Conservation (phyloP, 768 basidiomycete species). For the Lactarius vividus region DNA sequence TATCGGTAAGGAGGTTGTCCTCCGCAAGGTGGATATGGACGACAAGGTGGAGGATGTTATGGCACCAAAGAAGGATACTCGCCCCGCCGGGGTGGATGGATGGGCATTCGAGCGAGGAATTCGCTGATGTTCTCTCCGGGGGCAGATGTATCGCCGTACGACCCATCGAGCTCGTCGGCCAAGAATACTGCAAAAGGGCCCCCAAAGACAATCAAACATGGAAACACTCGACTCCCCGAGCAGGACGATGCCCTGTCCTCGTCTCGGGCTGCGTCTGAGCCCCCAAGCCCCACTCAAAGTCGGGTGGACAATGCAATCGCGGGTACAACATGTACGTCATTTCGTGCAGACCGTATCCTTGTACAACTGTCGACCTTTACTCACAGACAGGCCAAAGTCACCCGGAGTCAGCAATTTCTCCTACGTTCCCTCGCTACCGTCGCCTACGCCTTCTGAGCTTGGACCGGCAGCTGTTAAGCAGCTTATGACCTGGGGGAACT, state of each 20-base stretch:
- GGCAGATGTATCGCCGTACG: conserved; percentile 80
- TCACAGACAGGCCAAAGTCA: conserved; percentile 60
- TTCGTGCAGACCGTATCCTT: background rate
- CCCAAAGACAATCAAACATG: conserved; percentile 68
- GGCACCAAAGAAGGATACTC: conserved; percentile 74
- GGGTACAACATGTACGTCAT: conserved; percentile 79
- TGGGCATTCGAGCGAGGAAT: conserved; percentile 92
- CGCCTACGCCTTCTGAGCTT: conserved; percentile 79
- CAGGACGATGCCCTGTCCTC: conserved; percentile 53
- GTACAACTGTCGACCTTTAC: conserved; percentile 17
- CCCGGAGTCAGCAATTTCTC: conserved; percentile 58
- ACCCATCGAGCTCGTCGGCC: conserved; percentile 38
- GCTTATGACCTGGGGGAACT: conserved; percentile 97
- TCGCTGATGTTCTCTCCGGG: conserved; percentile 95
- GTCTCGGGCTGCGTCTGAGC: conserved; percentile 49
- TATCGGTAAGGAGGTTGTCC: conserved; percentile 30
- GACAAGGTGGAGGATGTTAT: conserved; percentile 57
- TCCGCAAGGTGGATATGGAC: conserved; percentile 25
- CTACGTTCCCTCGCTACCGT: conserved; percentile 82
- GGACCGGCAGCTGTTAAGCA: conserved; percentile 83
- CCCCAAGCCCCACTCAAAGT: conserved; percentile 88
- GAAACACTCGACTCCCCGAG: conserved; percentile 77
- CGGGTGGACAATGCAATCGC: conserved; percentile 89
- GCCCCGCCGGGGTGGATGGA: conserved; percentile 69
- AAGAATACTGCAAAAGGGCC: conserved; percentile 38